Percentiles rank a stretch among this genome's conserved stretches.
Evolutionary conservation across 2,329 filamentous ascomycete genomes (phyloP).

Genomic region (Alternaria triticina): DNA sequence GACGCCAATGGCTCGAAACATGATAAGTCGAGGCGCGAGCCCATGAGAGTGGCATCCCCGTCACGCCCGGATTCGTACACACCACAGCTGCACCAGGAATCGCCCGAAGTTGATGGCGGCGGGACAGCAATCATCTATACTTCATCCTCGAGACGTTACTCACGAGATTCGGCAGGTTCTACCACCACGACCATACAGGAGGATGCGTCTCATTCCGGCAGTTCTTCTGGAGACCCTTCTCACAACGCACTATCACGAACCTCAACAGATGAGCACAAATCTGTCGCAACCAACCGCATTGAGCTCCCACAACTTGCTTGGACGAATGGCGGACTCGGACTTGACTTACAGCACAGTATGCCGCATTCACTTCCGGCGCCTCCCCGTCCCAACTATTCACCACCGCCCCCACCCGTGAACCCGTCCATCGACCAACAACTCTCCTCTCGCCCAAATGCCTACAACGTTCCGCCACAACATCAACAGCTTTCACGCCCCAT

Average conservation of each 20-base stretch:
- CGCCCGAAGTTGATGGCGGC: slow-evolving; percentile 30
- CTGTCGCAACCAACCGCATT: slow-evolving; percentile 27
- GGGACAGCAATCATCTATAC: slow-evolving; percentile 50
- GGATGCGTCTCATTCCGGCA: slow-evolving; percentile 42
- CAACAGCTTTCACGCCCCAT: slow-evolving; percentile 14
- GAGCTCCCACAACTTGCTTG: slow-evolving; percentile 48
- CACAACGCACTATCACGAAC: slow-evolving; percentile 45
- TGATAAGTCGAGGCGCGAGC: slow-evolving; percentile 16
- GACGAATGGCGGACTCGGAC: slow-evolving; percentile 51
- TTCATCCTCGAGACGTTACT: slow-evolving; percentile 42
- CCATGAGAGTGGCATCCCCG: slow-evolving; percentile 10
- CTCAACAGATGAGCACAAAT: slow-evolving; percentile 39
- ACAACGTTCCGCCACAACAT: slow-evolving; percentile 20
- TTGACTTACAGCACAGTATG: slow-evolving; percentile 48
- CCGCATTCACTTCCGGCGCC: slow-evolving; percentile 39
- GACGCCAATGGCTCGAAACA: slow-evolving; percentile 43
- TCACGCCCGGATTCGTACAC: slow-evolving; percentile 24
- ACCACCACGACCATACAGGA: slow-evolving; percentile 43
- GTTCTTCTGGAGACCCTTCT: slow-evolving; percentile 37
- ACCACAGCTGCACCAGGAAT: slow-evolving; percentile 28
- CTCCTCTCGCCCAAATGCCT: slow-evolving; percentile 4
- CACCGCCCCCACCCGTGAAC: slow-evolving; percentile 51
- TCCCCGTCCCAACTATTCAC: slow-evolving; percentile 56
- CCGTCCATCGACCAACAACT: slow-evolving; percentile 22
- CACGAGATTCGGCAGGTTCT: slow-evolving; percentile 40